These are phyloP conservation scores for Leccinum fibrillosum DNA, from an alignment of 768 basidiomycete species.

Conservation along the genomic window DNA sequence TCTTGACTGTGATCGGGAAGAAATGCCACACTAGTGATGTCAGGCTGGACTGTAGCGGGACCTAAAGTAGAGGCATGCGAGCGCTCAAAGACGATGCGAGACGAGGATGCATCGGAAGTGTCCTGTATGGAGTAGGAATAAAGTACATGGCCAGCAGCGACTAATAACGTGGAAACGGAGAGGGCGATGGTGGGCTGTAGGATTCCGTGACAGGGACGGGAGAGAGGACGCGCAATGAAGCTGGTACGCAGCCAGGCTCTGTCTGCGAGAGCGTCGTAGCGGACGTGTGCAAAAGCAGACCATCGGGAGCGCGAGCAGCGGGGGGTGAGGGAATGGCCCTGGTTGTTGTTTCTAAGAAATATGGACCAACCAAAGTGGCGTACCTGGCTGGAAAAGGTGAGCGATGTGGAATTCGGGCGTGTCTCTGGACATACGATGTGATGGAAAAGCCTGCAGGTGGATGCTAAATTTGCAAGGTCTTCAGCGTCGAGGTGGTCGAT, in stretches of 20 bases:
- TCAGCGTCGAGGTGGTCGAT: constrained; percentile 41
- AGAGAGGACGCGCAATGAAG: constrained; percentile 65
- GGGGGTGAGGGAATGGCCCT: constrained; percentile 54
- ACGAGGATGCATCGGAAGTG: constrained; percentile 31
- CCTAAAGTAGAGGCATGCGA: constrained; percentile 36
- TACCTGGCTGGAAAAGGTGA: constrained; percentile 34
- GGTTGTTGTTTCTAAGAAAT: constrained; percentile 44
- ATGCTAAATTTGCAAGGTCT: constrained; percentile 38
- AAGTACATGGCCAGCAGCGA: constrained; percentile 58
- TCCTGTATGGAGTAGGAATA: constrained; percentile 52
- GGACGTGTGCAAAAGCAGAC: constrained; percentile 41
- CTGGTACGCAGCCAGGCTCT: constrained; percentile 45
- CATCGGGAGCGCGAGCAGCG: constrained; percentile 41
- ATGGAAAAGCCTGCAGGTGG: constrained; percentile 29
- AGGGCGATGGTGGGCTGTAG: constrained; percentile 56
- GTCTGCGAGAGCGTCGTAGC: constrained; percentile 54
- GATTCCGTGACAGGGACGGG: constrained; percentile 54
- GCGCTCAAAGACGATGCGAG: constrained; percentile 50
- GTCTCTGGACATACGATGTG: constrained; percentile 36
- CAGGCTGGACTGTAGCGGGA: constrained; percentile 31
- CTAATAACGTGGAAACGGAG: constrained; percentile 51
- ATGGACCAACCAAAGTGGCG: constrained; percentile 55
- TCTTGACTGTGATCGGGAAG: constrained; percentile 43
- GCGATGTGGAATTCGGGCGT: not conserved
- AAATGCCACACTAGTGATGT: constrained; percentile 56